Evolutionary conservation across 1,284 basidiomycete species (phyloP).

Genomic region (Papiliotrema laurentii): DNA sequence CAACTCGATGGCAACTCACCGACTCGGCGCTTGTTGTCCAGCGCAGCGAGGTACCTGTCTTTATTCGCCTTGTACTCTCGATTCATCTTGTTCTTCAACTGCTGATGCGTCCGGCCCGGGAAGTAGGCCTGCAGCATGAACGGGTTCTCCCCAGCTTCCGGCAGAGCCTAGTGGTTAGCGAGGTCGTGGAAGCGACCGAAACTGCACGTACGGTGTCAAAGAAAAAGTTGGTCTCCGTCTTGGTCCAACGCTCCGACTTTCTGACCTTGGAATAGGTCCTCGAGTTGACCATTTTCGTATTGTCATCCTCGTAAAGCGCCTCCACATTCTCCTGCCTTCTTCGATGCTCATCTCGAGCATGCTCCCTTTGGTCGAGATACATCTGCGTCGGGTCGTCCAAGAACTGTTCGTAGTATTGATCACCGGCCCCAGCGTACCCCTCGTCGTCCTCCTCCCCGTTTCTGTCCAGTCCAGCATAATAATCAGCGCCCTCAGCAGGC

Average conservation of each 20-base stretch:
- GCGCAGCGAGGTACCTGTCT: slow-evolving; percentile 16
- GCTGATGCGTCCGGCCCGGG: slow-evolving; percentile 18
- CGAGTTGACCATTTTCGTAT: slow-evolving; percentile 34
- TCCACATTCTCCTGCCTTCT: slow-evolving; percentile 20
- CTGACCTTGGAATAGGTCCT: slow-evolving; percentile 22
- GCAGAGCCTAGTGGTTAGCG: slow-evolving; percentile 23
- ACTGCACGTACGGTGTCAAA: too few relatives aligned
- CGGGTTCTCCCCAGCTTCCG: slow-evolving; percentile 23
- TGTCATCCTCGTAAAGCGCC: slow-evolving; percentile 30
- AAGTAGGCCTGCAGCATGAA: slow-evolving; percentile 25
- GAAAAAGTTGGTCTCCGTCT: slow-evolving; percentile 33
- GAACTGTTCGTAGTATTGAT: slow-evolving; percentile 4
- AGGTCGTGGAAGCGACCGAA: too few relatives aligned
- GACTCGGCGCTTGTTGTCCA: background rate
- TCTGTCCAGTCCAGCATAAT: slow-evolving; percentile 1
- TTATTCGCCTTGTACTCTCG: slow-evolving; percentile 20
- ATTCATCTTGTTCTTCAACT: slow-evolving; percentile 21
- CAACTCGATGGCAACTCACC: background rate
- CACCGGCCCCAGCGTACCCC: slow-evolving; percentile 7
- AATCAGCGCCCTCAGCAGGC: slow-evolving; percentile 1
- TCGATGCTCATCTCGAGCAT: slow-evolving; percentile 13
- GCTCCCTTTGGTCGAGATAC: slow-evolving; percentile 15
- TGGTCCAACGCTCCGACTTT: slow-evolving; percentile 24
- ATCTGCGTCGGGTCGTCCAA: background rate
- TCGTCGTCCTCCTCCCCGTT: slow-evolving; percentile 10